Evolutionary conservation across 2,329 filamentous ascomycete genomes (phyloP).

Genomic region (Sporothrix phasma): DNA sequence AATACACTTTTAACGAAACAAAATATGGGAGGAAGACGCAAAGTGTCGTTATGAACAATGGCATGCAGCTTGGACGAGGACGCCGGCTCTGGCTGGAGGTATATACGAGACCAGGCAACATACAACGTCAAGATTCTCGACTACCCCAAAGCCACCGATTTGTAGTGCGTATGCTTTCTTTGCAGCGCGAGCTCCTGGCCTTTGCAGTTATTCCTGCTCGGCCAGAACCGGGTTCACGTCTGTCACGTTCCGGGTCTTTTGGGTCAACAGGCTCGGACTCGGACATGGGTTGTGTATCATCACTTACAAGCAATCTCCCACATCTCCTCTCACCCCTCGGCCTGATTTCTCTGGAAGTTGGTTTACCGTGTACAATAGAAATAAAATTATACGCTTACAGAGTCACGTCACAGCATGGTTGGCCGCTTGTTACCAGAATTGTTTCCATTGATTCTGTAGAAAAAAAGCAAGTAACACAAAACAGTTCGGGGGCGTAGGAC

Average conservation of each 20-base stretch:
- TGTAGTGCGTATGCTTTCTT: neutral
- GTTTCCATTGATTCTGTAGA: slow-evolving; percentile 8
- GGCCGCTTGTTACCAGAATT: neutral
- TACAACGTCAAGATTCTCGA: neutral
- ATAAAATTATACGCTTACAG: neutral
- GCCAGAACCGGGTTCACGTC: neutral
- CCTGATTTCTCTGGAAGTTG: slow-evolving; percentile 13
- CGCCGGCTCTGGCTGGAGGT: neutral
- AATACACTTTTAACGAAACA: slow-evolving; percentile 1
- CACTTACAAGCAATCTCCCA: slow-evolving; percentile 16
- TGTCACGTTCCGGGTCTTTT: neutral
- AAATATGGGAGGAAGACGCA: neutral
- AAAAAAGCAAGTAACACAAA: slow-evolving; percentile 6
- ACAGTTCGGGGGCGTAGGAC: neutral
- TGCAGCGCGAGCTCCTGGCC: neutral
- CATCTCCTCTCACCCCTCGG: slow-evolving; percentile 19
- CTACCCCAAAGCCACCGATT: neutral
- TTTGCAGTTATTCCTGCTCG: neutral
- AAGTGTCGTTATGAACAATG: neutral
- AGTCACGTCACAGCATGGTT: neutral
- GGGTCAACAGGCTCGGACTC: too few species aligned
- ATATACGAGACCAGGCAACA: neutral
- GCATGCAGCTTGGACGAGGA: slow-evolving; percentile 11
- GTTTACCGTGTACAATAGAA: slow-evolving; percentile 23
- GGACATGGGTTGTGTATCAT: slow-evolving; percentile 9